Conservation (phyloP, 257 asterid species). For the Petunia axillaris region DNA sequence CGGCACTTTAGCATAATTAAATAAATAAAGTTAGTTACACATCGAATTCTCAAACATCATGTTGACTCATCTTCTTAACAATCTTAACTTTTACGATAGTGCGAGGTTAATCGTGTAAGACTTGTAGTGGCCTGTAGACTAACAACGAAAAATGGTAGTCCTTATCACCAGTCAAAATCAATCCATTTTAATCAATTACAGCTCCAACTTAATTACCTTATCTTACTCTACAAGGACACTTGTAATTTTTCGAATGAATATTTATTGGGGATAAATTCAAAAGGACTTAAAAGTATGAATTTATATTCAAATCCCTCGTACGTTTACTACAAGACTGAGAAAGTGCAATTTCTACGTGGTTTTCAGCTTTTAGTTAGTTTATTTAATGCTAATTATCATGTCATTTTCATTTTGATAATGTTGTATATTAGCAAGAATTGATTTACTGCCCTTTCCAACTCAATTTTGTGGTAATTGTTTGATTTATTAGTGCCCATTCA, state of each 20-base stretch:
- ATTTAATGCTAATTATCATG: no score
- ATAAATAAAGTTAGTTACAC: background rate
- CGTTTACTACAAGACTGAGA: no score
- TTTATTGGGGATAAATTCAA: background rate
- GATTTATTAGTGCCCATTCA: no score
- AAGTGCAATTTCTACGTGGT: no score
- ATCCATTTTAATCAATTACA: background rate
- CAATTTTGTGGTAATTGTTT: no score
- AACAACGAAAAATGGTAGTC: background rate
- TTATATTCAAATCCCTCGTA: no score
- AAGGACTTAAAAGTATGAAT: background rate
- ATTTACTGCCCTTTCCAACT: no score
- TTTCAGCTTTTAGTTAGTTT: no score
- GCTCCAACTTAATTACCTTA: constrained; percentile 2
- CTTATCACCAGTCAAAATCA: constrained; percentile 15
- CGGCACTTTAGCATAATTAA: background rate
- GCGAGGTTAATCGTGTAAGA: background rate
- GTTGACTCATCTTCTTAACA: background rate
- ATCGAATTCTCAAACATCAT: background rate
- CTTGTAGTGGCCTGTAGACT: background rate
- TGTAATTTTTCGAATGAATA: background rate
- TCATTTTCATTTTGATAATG: no score
- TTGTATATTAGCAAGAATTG: no score
- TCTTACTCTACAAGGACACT: constrained; percentile 6
- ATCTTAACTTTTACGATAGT: background rate